Evolutionary conservation across 768 basidiomycete genomes (phyloP).

Genomic region (Lactarius indigo): DNA sequence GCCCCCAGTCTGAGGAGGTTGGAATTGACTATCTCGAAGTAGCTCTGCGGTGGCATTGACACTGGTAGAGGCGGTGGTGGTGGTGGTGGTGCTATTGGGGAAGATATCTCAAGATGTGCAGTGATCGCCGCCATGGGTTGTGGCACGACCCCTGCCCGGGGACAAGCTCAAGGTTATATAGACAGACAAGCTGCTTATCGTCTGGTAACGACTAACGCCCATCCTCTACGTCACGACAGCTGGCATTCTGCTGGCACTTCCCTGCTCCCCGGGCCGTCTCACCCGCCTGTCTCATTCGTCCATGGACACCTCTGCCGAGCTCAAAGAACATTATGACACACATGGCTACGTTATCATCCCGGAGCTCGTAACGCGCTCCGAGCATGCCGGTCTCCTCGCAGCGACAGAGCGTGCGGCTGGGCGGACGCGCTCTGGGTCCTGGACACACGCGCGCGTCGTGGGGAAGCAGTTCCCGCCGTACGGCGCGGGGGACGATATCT

Average conservation of each 20-base stretch:
- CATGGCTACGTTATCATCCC: constrained; percentile 66
- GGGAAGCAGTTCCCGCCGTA: constrained; percentile 80
- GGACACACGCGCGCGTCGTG: constrained; percentile 66
- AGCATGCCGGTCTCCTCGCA: constrained; percentile 39
- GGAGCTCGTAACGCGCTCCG: constrained; percentile 44
- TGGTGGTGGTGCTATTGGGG: neutral
- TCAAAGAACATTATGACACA: constrained; percentile 51
- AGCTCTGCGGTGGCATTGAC: neutral
- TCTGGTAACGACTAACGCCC: too few relatives aligned
- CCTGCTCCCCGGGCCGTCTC: neutral
- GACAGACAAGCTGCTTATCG: neutral
- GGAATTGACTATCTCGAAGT: constrained; percentile 16
- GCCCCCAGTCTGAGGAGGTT: constrained; percentile 23
- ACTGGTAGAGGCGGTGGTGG: too few relatives aligned
- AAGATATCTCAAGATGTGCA: neutral
- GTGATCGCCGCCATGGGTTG: constrained; percentile 3
- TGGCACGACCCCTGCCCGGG: neutral
- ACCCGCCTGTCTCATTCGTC: neutral
- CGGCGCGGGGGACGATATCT: constrained; percentile 58
- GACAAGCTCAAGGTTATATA: neutral
- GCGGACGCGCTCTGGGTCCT: constrained; percentile 55
- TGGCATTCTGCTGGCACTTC: neutral
- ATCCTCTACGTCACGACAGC: neutral
- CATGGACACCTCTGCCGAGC: neutral
- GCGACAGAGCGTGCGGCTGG: constrained; percentile 52